A percentile compares a stretch with the other conserved stretches of the same genome.
These are phyloP conservation scores for Podospora conica DNA, from an alignment of 495 filamentous ascomycete species.

Conservation along the genomic window DNA sequence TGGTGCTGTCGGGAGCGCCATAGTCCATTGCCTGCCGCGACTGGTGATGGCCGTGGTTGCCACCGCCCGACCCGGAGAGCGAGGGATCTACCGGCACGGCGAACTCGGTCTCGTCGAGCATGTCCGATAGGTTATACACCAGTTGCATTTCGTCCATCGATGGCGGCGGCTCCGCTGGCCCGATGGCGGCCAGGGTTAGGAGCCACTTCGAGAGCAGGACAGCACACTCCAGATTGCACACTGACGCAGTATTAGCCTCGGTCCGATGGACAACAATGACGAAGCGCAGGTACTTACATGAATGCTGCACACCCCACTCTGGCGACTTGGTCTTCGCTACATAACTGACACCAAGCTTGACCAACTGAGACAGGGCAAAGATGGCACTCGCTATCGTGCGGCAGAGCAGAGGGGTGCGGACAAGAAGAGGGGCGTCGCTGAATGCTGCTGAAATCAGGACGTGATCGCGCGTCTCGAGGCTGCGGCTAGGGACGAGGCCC, in stretches of 20 bases:
- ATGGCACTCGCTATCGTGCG: constrained; percentile 60
- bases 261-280: background rate
- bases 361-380: constrained; percentile 61
- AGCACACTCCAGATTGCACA: constrained; percentile 66
- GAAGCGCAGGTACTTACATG: constrained; percentile 33
- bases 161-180: constrained; percentile 37
- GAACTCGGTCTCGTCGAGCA: constrained; percentile 73
- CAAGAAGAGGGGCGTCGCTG: constrained; percentile 50
- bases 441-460: constrained; percentile 54
- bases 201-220: constrained; percentile 55
- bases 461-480: constrained; percentile 57
- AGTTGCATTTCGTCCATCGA: constrained; percentile 58
- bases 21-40: constrained; percentile 30
- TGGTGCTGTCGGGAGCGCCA: constrained; percentile 39
- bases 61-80: constrained; percentile 29
- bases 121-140: constrained; percentile 60
- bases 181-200: constrained; percentile 38
- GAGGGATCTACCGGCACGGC: constrained; percentile 52
- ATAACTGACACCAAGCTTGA: constrained; percentile 62
- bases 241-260: constrained; percentile 20
- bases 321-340: constrained; percentile 63
- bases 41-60: constrained; percentile 24
- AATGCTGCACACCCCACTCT: constrained; percentile 68
- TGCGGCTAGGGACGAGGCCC: constrained; percentile 57
- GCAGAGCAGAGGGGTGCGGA: constrained; percentile 51